Evolutionary conservation across 2,329 filamentous ascomycete genomes (phyloP).

Genomic region (Xylaria arbuscula): DNA sequence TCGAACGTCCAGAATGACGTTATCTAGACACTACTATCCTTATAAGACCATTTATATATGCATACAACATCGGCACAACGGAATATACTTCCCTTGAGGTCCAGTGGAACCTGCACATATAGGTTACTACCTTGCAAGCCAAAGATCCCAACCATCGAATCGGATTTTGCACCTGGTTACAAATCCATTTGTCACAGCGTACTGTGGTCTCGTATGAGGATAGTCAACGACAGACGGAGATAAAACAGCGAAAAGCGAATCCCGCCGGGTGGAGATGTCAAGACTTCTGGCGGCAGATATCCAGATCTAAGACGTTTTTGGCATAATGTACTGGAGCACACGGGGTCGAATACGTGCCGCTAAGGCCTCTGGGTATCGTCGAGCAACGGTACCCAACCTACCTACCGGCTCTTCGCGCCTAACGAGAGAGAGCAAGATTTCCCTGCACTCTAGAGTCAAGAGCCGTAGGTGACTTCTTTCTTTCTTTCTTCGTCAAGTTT

Average conservation of each 20-base stretch:
- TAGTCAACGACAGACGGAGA: neutral
- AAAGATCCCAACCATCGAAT: neutral
- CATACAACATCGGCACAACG: too few relatives aligned
- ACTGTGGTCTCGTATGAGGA: neutral
- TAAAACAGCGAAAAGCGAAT: neutral
- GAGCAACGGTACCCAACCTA: neutral
- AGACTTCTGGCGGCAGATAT: neutral
- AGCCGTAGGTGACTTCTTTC: neutral
- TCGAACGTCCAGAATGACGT: neutral
- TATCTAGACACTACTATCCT: too few relatives aligned
- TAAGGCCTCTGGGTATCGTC: neutral
- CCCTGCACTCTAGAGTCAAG: neutral
- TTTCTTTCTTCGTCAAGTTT: neutral
- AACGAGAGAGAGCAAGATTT: neutral
- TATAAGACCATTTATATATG: too few relatives aligned
- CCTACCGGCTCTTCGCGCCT: neutral
- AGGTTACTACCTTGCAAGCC: neutral
- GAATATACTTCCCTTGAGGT: too few relatives aligned
- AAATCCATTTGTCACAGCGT: neutral
- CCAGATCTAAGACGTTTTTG: slow-evolving; percentile 4
- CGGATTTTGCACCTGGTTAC: neutral
- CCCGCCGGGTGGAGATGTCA: neutral
- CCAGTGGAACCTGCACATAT: too few relatives aligned
- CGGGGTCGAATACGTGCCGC: neutral
- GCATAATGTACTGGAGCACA: neutral